phyloP scores from a whole-genome alignment of 169 alveolate species.

The Babesia ovata region DNA sequence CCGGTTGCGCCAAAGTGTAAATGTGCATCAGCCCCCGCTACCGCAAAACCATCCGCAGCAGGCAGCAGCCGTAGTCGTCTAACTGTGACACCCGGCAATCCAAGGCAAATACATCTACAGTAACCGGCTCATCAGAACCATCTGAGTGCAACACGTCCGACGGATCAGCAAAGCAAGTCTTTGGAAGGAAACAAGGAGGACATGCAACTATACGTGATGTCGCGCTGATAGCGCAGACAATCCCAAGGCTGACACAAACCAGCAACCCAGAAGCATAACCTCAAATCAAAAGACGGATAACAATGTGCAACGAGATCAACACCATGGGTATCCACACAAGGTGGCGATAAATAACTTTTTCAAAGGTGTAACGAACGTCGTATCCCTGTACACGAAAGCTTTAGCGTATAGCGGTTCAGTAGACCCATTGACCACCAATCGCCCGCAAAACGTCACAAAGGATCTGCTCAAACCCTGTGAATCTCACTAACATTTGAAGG shows the following conservation, averaged over 20 bases:
- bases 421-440: background rate
- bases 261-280: background rate
- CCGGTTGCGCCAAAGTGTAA: too few species aligned
- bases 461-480: constrained; percentile 1
- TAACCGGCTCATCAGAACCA: constrained; percentile 15
- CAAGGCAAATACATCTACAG: background rate
- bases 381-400: constrained; percentile 2
- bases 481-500: too few species aligned
- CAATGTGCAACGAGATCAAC: background rate
- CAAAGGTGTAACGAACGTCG: background rate
- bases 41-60: too few species aligned
- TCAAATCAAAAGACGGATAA: background rate
- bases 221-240: background rate
- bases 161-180: background rate
- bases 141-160: background rate
- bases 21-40: too few species aligned
- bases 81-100: too few species aligned
- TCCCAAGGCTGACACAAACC: background rate
- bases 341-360: too few species aligned
- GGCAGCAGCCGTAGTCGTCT: too few species aligned
- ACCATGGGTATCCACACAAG: background rate
- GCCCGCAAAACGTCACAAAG: background rate
- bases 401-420: background rate
- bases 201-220: background rate
- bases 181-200: background rate